Evolutionary conservation across 352 stramenopile genomes (phyloP).

Genomic region (Blastocystis sp.): DNA sequence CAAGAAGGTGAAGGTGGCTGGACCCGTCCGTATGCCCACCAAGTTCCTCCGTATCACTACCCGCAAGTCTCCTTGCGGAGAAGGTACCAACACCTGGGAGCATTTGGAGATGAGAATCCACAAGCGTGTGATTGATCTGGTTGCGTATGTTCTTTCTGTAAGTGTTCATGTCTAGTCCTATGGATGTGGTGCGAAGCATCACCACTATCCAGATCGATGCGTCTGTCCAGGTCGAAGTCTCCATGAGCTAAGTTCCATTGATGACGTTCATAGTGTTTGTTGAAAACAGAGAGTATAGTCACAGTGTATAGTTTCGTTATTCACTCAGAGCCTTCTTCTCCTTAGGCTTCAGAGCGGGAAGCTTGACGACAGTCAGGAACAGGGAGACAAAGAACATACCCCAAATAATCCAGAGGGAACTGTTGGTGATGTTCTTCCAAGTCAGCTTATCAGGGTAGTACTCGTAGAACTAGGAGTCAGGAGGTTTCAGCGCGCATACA

Average conservation of each 20-base stretch:
- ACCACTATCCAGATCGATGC: slow-evolving; percentile 81
- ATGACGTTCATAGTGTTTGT: background rate
- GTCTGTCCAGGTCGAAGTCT: slow-evolving; percentile 49
- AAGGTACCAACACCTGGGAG: slow-evolving; percentile 85
- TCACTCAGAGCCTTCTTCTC: slow-evolving; percentile 31
- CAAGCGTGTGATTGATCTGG: slow-evolving; percentile 98
- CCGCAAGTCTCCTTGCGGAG: slow-evolving; percentile 93
- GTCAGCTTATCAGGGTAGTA: slow-evolving; percentile 60
- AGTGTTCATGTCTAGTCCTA: slow-evolving; percentile 68
- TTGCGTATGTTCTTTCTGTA: slow-evolving; percentile 69
- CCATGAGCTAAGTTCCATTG: slow-evolving; percentile 33
- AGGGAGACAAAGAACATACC: slow-evolving; percentile 30
- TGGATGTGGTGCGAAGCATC: slow-evolving; percentile 98
- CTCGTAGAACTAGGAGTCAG: slow-evolving; percentile 58
- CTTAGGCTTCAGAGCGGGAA: slow-evolving; percentile 48
- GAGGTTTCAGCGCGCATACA: background rate
- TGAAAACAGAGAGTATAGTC: background rate
- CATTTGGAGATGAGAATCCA: slow-evolving; percentile 96
- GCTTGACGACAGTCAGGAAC: slow-evolving; percentile 34
- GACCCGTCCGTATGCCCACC: slow-evolving; percentile 94
- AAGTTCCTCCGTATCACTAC: slow-evolving; percentile 96
- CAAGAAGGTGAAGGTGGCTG: slow-evolving; percentile 94
- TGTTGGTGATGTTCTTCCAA: slow-evolving; percentile 58
- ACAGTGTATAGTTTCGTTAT: slow-evolving; percentile 4
- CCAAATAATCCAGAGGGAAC: slow-evolving; percentile 58